Conservation (phyloP, 169 alveolate genomes). For the Neospora caninum region DNA sequence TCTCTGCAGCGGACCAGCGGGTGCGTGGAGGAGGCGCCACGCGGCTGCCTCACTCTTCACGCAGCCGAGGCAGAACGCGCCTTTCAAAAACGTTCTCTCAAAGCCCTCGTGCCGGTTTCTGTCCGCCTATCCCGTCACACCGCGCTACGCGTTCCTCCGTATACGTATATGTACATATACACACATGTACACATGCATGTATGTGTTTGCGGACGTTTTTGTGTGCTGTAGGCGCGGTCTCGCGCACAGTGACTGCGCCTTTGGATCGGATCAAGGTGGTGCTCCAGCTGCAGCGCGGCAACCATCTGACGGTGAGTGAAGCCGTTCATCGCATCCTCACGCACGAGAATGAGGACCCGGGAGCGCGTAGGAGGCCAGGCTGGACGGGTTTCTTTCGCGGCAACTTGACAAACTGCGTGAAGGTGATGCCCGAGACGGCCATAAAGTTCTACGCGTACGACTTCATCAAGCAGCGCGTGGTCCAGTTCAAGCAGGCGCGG, state of each 20-base stretch:
- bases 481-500: constrained; percentile 42
- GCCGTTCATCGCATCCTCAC: constrained; percentile 45
- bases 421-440: constrained; percentile 72
- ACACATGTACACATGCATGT: no score
- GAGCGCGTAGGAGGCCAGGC: constrained; percentile 39
- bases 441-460: constrained; percentile 71
- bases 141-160: no score
- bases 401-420: constrained; percentile 72
- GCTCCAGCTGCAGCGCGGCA: constrained; percentile 65
- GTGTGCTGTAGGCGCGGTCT: constrained; percentile 63
- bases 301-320: constrained; percentile 46
- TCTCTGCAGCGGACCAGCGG: no score
- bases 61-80: no score
- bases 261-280: constrained; percentile 74
- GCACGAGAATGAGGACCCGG: constrained; percentile 28
- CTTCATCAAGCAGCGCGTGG: constrained; percentile 60
- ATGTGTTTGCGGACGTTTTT: neutral
- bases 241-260: constrained; percentile 76
- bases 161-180: no score
- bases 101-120: no score
- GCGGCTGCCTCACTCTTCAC: no score
- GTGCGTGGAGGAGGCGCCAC: no score
- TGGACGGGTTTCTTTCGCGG: constrained; percentile 73
- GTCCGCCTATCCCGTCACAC: no score
- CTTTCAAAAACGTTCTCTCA: no score